Base-by-base conservation (phyloP, 305 asterid genomes). In the Galium porrigens region DNA sequence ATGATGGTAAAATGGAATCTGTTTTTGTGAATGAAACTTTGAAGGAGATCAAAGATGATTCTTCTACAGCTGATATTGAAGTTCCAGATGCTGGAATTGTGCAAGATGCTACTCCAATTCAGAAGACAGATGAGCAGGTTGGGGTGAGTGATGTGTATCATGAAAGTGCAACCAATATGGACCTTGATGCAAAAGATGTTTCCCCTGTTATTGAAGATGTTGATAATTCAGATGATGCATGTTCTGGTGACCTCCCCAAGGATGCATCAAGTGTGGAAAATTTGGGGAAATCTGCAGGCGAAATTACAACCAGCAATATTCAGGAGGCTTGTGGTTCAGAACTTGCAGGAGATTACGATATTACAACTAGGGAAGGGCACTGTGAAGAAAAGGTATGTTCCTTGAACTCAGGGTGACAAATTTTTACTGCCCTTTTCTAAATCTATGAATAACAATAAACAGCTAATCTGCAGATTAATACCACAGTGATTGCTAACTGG, bases 201-300 rank as follows among this genome's bases (percentile, higher is more conserved):
- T 71, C 46, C 56, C 61, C 51, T 25, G 69, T 65, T 58, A 78
- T 74, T 70, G 70, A 58, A 62, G 68, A 64, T 32, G 68, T 37
- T 73, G 81, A 68, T 39, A 46, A 34, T 68, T 67, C 71, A 65
- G 72, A 73, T 70, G 81, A 67, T 71, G 66, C 70, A 65, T 72
- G 71, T 70, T 52, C 67, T 48, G 56, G 76, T 46, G 75, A 70
- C 64, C 68, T 63, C 44, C 70, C 71, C 29, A 75, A 53, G 48
- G 68, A 49, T 70, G 67, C 81, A 72, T 71, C 83, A 20, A 66
- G 64, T 67, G 64, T 34, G 70, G 85, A 75, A 69, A 76, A 68
- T 63, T 64, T 63, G 25, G 78, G 74, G 67, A 84, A 79, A 69
- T 78, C 61, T 73, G 81, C 74, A 63, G 80, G 37, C 66, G 82